phyloP scores from a whole-genome alignment of 1,139 yeast species.

The Candida sanyaensis region DNA sequence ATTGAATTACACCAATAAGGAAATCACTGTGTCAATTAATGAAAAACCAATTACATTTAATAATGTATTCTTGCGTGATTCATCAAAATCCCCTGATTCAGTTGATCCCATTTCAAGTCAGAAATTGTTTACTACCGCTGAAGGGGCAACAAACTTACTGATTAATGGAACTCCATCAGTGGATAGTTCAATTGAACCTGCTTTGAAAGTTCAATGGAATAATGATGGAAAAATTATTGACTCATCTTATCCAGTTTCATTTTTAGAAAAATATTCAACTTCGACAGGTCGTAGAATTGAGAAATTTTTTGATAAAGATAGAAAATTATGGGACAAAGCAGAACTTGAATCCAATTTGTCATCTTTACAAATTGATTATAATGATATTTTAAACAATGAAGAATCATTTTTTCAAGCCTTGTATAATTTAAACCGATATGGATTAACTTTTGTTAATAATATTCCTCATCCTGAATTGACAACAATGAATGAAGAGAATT shows the following conservation, averaged over 20 bases:
- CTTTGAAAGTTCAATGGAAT: slow-evolving; percentile 54
- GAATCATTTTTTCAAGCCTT: slow-evolving; percentile 40
- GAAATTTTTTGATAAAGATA: slow-evolving; percentile 35
- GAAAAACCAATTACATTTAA: slow-evolving; percentile 42
- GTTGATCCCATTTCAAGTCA: slow-evolving; percentile 62
- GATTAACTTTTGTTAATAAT: slow-evolving; percentile 56
- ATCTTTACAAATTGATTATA: slow-evolving; percentile 33
- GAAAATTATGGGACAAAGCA: slow-evolving; percentile 42
- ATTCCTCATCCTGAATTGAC: slow-evolving; percentile 42
- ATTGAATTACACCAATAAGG: slow-evolving; percentile 9
- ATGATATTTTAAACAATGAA: slow-evolving; percentile 45
- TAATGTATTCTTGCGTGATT: slow-evolving; percentile 65
- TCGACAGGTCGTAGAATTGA: slow-evolving; percentile 30
- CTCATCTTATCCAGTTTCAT: slow-evolving; percentile 48
- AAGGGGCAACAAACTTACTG: slow-evolving; percentile 29
- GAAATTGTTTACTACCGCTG: slow-evolving; percentile 66
- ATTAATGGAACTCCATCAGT: slow-evolving; percentile 28
- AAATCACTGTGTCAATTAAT: slow-evolving; percentile 14
- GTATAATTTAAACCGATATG: slow-evolving; percentile 54
- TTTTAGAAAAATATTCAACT: slow-evolving; percentile 48
- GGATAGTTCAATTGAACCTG: slow-evolving; percentile 25
- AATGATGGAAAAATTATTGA: slow-evolving; percentile 38
- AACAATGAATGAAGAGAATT: slow-evolving; percentile 30
- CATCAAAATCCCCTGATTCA: slow-evolving; percentile 52
- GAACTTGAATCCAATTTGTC: slow-evolving; percentile 19